These are phyloP conservation scores for Fusarium marasasianum DNA, from an alignment of 2,329 filamentous ascomycete genomes.

Conservation along the genomic window DNA sequence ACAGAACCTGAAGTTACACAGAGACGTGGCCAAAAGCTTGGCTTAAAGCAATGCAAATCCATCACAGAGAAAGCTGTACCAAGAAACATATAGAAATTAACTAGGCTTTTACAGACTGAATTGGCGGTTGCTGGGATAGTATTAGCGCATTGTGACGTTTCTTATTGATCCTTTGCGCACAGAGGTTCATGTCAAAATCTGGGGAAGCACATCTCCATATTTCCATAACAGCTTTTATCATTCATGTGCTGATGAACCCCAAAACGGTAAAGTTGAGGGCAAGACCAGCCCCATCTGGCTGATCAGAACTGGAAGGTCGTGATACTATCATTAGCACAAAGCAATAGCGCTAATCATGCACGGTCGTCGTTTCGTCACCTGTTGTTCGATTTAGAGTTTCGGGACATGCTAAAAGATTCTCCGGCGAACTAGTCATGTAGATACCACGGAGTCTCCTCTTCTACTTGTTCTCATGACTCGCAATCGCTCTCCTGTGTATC, in stretches of 20 bases:
- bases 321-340: neutral
- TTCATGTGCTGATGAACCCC: neutral
- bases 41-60: too few species aligned
- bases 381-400: neutral
- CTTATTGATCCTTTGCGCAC: neutral
- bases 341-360: neutral
- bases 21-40: too few species aligned
- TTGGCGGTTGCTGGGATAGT: too few species aligned
- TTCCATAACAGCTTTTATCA: accelerated
- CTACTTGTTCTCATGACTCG: neutral
- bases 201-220: neutral
- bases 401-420: neutral
- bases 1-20: neutral
- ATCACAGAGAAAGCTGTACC: accelerated
- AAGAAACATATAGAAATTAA: accelerated
- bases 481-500: neutral
- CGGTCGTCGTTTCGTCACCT: neutral
- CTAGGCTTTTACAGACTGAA: too few species aligned
- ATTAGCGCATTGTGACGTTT: neutral
- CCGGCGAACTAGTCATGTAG: neutral
- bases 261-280: neutral
- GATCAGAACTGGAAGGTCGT: neutral
- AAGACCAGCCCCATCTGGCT: neutral
- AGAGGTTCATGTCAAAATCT: neutral
- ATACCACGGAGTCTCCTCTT: neutral